A percentile compares a stretch with the other conserved stretches of the same genome.
These are phyloP conservation scores for Apiotrichum laibachii DNA, from an alignment of 1,284 basidiomycete genomes.

Conservation along the genomic window DNA sequence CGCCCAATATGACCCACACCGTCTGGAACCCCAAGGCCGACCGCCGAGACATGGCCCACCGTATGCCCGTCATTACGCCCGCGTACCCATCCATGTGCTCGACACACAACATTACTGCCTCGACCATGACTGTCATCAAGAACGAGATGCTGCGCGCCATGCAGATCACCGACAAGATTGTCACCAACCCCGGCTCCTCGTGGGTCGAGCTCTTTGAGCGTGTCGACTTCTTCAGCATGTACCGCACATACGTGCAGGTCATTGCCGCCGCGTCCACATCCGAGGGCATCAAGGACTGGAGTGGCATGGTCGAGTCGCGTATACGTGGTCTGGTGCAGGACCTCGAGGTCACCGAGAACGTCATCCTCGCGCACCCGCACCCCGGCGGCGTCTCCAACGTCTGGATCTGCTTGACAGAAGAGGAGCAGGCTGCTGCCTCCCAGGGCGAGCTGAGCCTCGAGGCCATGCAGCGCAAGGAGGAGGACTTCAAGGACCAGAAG, in stretches of 20 bases:
- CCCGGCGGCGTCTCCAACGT: slow-evolving; percentile 90
- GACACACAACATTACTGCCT: slow-evolving; percentile 94
- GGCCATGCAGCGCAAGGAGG: slow-evolving; percentile 69
- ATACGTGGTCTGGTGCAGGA: slow-evolving; percentile 96
- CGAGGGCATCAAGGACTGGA: slow-evolving; percentile 93
- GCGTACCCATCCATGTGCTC: slow-evolving; percentile 99
- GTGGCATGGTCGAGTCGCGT: slow-evolving; percentile 95
- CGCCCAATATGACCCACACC: slow-evolving; percentile 70
- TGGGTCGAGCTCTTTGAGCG: slow-evolving; percentile 92
- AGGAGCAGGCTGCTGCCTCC: slow-evolving; percentile 84
- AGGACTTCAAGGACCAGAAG: slow-evolving; percentile 75
- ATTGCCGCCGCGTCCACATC: slow-evolving; percentile 81
- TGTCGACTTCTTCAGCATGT: slow-evolving; percentile 96
- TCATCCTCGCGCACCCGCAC: slow-evolving; percentile 91
- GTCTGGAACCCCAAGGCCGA: slow-evolving; percentile 99
- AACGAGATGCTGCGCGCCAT: slow-evolving; percentile 93
- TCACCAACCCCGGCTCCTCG: slow-evolving; percentile 61
- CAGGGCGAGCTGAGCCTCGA: slow-evolving; percentile 77
- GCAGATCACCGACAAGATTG: slow-evolving; percentile 88
- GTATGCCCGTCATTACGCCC: slow-evolving; percentile 99
- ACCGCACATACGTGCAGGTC: slow-evolving; percentile 97
- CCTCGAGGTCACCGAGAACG: slow-evolving; percentile 88
- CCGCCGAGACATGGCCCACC: slow-evolving; percentile 85
- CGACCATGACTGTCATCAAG: slow-evolving; percentile 94
- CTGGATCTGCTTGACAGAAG: slow-evolving; percentile 76